phyloP scores from a whole-genome alignment of 257 asterid genomes.

The Solanum ossicruentum region DNA sequence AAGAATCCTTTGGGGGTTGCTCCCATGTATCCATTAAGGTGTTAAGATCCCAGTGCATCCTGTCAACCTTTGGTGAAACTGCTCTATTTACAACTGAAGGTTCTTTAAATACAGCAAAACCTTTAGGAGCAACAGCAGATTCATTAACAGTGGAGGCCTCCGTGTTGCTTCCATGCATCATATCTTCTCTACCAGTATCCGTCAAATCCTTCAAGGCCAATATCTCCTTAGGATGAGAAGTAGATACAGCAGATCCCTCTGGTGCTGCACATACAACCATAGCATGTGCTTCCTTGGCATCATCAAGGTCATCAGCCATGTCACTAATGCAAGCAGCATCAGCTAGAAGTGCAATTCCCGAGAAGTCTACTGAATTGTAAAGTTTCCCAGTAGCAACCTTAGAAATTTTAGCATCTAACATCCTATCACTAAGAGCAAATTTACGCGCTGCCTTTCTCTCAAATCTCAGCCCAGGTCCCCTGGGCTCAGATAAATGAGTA shows the following conservation, averaged over 20 bases:
- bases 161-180: conserved; percentile 5
- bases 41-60: conserved; percentile 78
- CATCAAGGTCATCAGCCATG: conserved; percentile 25
- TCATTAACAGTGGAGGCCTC: conserved; percentile 8
- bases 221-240: conserved; percentile 5
- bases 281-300: conserved; percentile 22
- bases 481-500: conserved; percentile 29
- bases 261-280: conserved; percentile 17
- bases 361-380: conserved; percentile 41
- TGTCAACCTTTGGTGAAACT: conserved; percentile 37
- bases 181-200: conserved; percentile 6
- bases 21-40: conserved; percentile 73
- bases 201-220: conserved; percentile 7
- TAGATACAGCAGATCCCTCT: conserved; percentile 13
- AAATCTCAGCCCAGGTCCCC: conserved; percentile 8
- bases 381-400: conserved; percentile 9
- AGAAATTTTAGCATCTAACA: conserved; percentile 2
- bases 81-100: conserved; percentile 3
- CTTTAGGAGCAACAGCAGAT: conserved; percentile 12
- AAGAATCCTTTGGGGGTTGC: conserved; percentile 31
- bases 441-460: conserved; percentile 9
- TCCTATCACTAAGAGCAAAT: conserved; percentile 6
- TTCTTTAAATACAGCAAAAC: conserved; percentile 14
- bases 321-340: conserved; percentile 51
- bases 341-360: conserved; percentile 82